Conservation (phyloP, 441 rosid genomes). For the Croton laevigatus region DNA sequence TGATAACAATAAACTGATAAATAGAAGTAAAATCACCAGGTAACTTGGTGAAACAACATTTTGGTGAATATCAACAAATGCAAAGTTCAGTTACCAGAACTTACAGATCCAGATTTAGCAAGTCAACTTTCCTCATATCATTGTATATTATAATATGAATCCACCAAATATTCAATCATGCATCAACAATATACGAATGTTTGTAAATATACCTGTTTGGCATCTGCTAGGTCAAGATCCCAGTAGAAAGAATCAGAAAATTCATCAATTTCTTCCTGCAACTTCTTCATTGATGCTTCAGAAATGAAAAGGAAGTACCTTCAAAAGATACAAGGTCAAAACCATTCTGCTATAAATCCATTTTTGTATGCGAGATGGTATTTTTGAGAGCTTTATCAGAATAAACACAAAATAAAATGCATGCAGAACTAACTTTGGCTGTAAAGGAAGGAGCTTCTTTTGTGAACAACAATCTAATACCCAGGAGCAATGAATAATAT, state of each 20-base stretch:
- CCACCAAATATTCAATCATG: slow-evolving; percentile 1
- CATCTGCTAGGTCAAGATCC: slow-evolving; percentile 71
- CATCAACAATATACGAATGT: background rate
- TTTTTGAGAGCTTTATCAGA: background rate
- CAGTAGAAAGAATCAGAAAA: slow-evolving; percentile 80
- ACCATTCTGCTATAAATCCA: slow-evolving; percentile 6
- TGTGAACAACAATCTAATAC: slow-evolving; percentile 76
- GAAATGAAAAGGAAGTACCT: slow-evolving; percentile 90
- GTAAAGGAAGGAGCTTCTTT: slow-evolving; percentile 74
- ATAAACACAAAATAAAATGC: slow-evolving; percentile 16
- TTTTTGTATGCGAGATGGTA: background rate
- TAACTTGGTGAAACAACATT: background rate
- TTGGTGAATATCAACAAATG: background rate
- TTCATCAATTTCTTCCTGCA: slow-evolving; percentile 84
- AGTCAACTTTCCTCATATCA: background rate
- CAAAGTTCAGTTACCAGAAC: background rate
- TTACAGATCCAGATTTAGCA: background rate
- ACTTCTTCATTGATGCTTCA: slow-evolving; percentile 62
- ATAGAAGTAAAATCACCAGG: background rate
- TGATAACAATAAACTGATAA: background rate
- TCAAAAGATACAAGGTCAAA: slow-evolving; percentile 21
- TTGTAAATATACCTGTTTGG: slow-evolving; percentile 60
- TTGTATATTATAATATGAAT: background rate
- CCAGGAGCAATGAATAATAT: slow-evolving; percentile 90
- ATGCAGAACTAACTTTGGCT: slow-evolving; percentile 64